Conservation (phyloP, 192 early-diverging fungal species). For the Powellomyces hirtus region DNA sequence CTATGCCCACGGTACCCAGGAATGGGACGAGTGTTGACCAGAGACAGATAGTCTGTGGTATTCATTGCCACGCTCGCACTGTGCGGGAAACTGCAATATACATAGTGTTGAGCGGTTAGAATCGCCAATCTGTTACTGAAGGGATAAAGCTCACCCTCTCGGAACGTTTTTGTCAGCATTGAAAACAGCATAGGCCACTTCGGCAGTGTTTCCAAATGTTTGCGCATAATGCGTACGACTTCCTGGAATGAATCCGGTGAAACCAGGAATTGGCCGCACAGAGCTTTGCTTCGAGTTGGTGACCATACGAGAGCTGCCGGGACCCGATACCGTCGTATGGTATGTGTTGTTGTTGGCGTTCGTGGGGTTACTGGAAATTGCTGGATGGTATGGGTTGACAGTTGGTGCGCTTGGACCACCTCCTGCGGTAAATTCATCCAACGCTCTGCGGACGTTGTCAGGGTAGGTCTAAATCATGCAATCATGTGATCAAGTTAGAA, state of each 20-base stretch:
- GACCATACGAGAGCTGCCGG: neutral
- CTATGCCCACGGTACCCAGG: slow-evolving; percentile 54
- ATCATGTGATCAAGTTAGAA: neutral
- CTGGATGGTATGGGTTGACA: slow-evolving; percentile 34
- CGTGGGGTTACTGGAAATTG: neutral
- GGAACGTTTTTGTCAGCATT: slow-evolving; percentile 47
- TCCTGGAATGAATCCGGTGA: slow-evolving; percentile 57
- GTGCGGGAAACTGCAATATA: neutral
- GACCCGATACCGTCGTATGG: neutral
- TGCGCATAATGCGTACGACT: slow-evolving; percentile 41
- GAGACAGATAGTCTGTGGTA: slow-evolving; percentile 14
- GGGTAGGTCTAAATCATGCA: slow-evolving; percentile 42
- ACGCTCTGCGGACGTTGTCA: slow-evolving; percentile 48
- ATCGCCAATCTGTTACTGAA: no score
- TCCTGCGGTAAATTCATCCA: slow-evolving; percentile 49
- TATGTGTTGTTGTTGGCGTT: neutral
- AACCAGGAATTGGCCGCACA: slow-evolving; percentile 32
- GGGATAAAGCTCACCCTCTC: slow-evolving; percentile 3
- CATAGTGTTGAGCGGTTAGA: no score
- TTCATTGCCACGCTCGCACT: neutral
- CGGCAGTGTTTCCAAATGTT: slow-evolving; percentile 51
- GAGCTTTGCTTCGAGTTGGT: neutral
- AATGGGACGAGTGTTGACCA: slow-evolving; percentile 42
- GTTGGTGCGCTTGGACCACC: neutral
- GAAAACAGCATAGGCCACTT: slow-evolving; percentile 52